Conservation (phyloP, 164 flowering plant species). For the Stephania yunnanensis region DNA sequence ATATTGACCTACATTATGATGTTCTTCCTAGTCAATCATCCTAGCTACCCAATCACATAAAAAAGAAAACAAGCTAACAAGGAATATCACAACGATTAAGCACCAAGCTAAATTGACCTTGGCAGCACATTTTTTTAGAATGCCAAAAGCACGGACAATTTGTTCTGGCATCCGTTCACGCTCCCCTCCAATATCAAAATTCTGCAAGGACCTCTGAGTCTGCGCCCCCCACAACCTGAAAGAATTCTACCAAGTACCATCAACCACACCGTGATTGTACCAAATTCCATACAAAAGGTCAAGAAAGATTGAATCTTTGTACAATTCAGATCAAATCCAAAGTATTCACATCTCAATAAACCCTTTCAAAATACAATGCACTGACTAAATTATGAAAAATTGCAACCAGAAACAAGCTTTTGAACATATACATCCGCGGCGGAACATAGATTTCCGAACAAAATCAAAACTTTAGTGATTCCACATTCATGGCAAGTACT, state of each 20-base stretch:
- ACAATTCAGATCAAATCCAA: neutral
- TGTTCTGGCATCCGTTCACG: slow-evolving; percentile 96
- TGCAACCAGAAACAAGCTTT: neutral
- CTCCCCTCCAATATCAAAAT: slow-evolving; percentile 96
- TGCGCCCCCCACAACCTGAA: slow-evolving; percentile 97
- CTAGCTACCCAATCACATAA: neutral
- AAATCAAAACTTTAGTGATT: neutral
- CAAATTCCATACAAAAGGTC: neutral
- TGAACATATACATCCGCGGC: neutral
- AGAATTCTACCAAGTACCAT: neutral
- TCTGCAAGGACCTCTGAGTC: slow-evolving; percentile 94
- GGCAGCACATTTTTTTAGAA: slow-evolving; percentile 97
- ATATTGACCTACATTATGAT: slow-evolving; percentile 69
- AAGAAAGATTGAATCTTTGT: neutral
- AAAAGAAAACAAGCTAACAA: neutral
- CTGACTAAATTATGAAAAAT: neutral
- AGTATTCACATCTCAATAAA: no score
- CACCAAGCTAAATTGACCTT: slow-evolving; percentile 42
- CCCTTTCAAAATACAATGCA: no score
- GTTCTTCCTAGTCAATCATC: neutral
- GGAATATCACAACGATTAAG: neutral
- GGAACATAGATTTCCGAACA: neutral
- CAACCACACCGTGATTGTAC: neutral
- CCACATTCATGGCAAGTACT: neutral
- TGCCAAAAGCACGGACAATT: slow-evolving; percentile 87